Conservation (phyloP, 495 filamentous ascomycete species). For the Neurospora cerealis region DNA sequence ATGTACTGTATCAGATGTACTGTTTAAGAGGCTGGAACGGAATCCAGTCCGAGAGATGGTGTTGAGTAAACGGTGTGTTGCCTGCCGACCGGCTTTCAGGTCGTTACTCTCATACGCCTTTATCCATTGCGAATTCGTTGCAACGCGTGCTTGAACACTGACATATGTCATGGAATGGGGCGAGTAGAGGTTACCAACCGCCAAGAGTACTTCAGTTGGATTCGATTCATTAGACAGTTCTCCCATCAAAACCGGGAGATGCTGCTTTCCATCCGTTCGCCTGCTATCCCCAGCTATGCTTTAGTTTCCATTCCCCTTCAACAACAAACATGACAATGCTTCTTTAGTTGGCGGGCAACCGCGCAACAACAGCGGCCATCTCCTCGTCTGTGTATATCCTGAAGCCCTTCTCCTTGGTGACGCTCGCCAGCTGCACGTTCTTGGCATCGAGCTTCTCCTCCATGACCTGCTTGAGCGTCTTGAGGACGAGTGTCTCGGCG, state of each 20-base stretch:
- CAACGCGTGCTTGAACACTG: neutral
- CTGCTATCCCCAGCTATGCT: neutral
- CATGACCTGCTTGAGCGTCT: constrained; percentile 99
- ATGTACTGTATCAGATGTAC: neutral
- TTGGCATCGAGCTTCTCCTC: constrained; percentile 98
- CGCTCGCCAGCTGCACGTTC: constrained; percentile 96
- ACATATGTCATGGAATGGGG: neutral
- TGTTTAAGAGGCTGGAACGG: neutral
- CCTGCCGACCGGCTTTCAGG: neutral
- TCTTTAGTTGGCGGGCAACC: constrained; percentile 47
- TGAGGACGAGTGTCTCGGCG: constrained; percentile 88
- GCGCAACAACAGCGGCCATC: constrained; percentile 82
- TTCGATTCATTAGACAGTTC: neutral
- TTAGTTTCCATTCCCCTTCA: neutral
- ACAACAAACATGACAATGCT: neutral
- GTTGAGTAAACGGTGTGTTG: neutral
- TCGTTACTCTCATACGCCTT: neutral
- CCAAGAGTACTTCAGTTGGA: neutral
- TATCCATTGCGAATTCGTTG: neutral
- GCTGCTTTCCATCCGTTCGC: neutral
- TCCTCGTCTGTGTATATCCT: constrained; percentile 95
- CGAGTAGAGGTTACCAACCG: neutral
- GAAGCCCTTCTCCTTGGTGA: constrained; percentile 95
- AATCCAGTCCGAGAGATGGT: neutral
- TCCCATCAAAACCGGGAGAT: neutral